Percentiles rank a stretch among this genome's conserved stretches.
phyloP scores from a whole-genome alignment of 2,329 filamentous ascomycete species.

The Fonsecaea erecta region DNA sequence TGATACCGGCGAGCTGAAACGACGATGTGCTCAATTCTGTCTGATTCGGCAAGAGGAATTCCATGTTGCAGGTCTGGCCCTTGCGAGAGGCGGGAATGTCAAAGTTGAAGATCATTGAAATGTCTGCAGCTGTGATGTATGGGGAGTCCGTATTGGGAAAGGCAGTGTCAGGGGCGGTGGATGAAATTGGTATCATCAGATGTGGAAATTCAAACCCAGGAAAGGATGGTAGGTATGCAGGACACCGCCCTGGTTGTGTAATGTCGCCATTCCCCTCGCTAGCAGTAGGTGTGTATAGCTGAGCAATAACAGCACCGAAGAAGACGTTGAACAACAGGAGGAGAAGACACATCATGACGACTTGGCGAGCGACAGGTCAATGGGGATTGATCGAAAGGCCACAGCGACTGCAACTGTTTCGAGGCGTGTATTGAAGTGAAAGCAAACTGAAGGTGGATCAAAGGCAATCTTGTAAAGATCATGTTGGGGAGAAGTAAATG shows the following conservation, averaged over 20 bases:
- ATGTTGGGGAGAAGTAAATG: background rate
- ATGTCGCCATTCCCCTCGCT: background rate
- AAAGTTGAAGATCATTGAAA: slow-evolving; percentile 71
- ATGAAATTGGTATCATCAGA: slow-evolving; percentile 65
- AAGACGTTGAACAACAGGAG: slow-evolving; percentile 5
- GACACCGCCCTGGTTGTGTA: slow-evolving; percentile 42
- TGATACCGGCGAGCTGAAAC: slow-evolving; percentile 58
- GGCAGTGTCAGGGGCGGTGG: slow-evolving; percentile 56
- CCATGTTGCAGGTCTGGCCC: slow-evolving; percentile 64
- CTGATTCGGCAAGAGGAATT: slow-evolving; percentile 67
- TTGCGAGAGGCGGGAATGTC: slow-evolving; percentile 60
- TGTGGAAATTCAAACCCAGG: slow-evolving; percentile 61
- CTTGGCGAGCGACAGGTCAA: background rate
- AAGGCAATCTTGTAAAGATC: background rate
- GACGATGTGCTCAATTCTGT: slow-evolving; percentile 62
- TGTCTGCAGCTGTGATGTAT: slow-evolving; percentile 41
- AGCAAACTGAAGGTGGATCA: background rate
- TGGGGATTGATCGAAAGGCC: slow-evolving; percentile 3
- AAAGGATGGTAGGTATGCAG: slow-evolving; percentile 48
- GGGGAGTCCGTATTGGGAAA: slow-evolving; percentile 60
- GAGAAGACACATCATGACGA: slow-evolving; percentile 6
- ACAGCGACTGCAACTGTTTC: background rate
- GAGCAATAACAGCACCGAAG: slow-evolving; percentile 1
- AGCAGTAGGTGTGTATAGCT: slow-evolving; percentile 1
- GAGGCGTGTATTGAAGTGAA: background rate